phyloP scores from a whole-genome alignment of 2,329 filamentous ascomycete genomes.

The Celoporthe dispersa region DNA sequence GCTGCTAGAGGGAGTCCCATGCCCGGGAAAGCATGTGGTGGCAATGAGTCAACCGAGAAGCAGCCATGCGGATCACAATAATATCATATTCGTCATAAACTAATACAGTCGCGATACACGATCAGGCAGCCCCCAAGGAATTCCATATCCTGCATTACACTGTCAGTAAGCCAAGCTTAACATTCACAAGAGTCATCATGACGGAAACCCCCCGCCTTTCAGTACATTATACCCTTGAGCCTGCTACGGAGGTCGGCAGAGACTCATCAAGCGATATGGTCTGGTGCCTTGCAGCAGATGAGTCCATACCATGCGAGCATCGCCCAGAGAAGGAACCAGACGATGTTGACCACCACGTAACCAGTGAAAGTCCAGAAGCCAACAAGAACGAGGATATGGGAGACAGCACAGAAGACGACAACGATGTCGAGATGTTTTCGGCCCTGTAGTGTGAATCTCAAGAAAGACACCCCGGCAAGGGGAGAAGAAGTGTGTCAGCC shows the following conservation, averaged over 20 bases:
- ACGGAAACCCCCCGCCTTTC: not conserved
- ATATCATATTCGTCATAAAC: not conserved
- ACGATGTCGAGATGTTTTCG: constrained; percentile 22
- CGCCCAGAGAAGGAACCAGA: constrained; percentile 17
- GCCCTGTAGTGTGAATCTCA: not conserved
- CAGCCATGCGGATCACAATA: not conserved
- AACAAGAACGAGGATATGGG: constrained; percentile 6
- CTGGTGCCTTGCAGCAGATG: constrained; percentile 13
- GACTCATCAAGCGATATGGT: not conserved
- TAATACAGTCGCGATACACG: not conserved
- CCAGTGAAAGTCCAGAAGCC: constrained; percentile 11
- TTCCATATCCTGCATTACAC: not conserved
- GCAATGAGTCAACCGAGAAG: not conserved
- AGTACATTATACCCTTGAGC: not conserved
- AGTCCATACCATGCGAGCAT: constrained; percentile 16
- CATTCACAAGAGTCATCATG: not conserved
- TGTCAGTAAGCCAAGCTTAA: not conserved
- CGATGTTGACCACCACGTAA: constrained; percentile 9
- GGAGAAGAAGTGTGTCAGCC: not conserved
- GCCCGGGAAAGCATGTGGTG: not conserved
- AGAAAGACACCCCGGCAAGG: no score
- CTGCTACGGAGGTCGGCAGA: not conserved
- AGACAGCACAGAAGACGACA: not conserved
- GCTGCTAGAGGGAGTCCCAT: not conserved
- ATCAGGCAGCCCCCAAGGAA: not conserved